Conservation (phyloP, 257 asterid species). For the Eustoma russellianum region DNA sequence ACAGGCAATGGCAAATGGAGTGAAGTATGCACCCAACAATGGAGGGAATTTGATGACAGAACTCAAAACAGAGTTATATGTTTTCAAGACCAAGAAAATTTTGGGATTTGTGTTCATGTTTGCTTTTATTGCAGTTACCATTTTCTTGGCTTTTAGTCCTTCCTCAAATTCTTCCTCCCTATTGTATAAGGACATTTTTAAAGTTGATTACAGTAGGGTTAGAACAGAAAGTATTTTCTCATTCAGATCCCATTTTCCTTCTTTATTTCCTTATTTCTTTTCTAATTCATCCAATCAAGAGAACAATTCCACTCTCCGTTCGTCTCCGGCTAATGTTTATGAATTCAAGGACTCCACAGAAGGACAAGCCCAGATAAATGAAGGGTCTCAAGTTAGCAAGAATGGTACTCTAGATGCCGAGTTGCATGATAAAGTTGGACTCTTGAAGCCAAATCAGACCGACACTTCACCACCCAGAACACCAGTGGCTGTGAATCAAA, state of each 20-base stretch:
- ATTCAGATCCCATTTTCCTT: slow-evolving; percentile 46
- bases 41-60: slow-evolving; percentile 47
- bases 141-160: slow-evolving; percentile 65
- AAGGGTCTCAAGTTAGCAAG: slow-evolving; percentile 13
- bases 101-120: slow-evolving; percentile 46
- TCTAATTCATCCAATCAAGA: slow-evolving; percentile 34
- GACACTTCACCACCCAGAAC: slow-evolving; percentile 1
- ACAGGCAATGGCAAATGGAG: slow-evolving; percentile 47
- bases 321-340: slow-evolving; percentile 5
- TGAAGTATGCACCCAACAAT: slow-evolving; percentile 49
- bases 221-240: slow-evolving; percentile 11
- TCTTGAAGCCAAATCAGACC: slow-evolving; percentile 23
- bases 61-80: slow-evolving; percentile 41
- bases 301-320: slow-evolving; percentile 6
- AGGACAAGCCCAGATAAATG: slow-evolving; percentile 4
- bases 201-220: slow-evolving; percentile 2
- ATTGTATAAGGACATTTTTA: slow-evolving; percentile 37
- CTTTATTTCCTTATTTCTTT: slow-evolving; percentile 35
- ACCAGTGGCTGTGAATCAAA: not conserved
- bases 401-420: slow-evolving; percentile 5
- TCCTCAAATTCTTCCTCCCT: slow-evolving; percentile 63
- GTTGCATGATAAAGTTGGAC: slow-evolving; percentile 15
- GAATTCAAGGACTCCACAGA: slow-evolving; percentile 16
- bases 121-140: slow-evolving; percentile 53
- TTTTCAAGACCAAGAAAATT: slow-evolving; percentile 33